Conservation (phyloP, 441 rosid species). For the Croton laevigatus region DNA sequence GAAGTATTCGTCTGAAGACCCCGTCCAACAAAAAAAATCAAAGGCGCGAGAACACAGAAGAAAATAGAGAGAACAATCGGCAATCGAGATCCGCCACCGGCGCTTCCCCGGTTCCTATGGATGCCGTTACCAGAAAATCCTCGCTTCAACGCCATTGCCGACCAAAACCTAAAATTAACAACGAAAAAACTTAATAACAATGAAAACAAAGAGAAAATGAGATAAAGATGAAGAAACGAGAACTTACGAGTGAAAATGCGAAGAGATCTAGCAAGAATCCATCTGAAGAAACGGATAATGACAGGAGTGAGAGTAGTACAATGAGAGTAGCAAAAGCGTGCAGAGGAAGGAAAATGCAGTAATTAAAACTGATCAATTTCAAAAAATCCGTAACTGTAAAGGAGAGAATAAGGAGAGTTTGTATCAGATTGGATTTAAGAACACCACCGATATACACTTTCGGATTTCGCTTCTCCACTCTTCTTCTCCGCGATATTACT, state of each 20-base stretch:
- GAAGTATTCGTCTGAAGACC: constrained; percentile 46
- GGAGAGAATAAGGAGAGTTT: neutral
- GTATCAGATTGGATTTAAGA: neutral
- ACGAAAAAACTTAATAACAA: neutral
- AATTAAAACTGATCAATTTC: neutral
- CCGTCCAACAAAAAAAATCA: constrained; percentile 65
- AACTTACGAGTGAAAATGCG: neutral
- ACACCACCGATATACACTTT: neutral
- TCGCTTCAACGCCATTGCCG: constrained; percentile 74
- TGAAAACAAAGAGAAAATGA: neutral
- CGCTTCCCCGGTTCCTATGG: constrained; percentile 40
- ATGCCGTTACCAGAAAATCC: constrained; percentile 44
- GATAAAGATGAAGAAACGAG: neutral
- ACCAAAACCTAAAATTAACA: constrained; percentile 19
- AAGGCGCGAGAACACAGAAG: constrained; percentile 58
- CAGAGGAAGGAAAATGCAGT: constrained; percentile 8
- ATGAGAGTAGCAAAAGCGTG: constrained; percentile 1
- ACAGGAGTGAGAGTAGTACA: neutral
- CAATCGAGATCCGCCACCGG: constrained; percentile 48
- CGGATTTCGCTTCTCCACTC: neutral
- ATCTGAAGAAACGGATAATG: constrained; percentile 12
- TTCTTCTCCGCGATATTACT: neutral
- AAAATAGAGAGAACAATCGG: constrained; percentile 43
- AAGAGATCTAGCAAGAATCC: constrained; percentile 31
- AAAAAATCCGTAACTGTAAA: neutral